Evolutionary conservation across 1,284 basidiomycete genomes (phyloP).

Genomic region (Chiua sp.): DNA sequence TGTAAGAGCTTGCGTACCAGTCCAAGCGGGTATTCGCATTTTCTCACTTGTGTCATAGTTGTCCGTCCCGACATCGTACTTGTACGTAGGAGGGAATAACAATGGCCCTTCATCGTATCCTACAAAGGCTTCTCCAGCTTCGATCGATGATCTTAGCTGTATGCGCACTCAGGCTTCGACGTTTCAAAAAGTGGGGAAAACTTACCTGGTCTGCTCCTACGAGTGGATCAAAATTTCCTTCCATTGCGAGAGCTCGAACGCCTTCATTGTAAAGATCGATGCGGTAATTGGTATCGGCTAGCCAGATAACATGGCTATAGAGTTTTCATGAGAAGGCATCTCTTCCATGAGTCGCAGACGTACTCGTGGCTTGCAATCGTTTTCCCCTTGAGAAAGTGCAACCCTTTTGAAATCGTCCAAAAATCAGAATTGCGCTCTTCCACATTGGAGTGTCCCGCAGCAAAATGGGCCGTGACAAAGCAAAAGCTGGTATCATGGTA

Average conservation of each 20-base stretch:
- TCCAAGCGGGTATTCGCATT: slow-evolving; percentile 97
- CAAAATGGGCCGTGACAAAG: slow-evolving; percentile 95
- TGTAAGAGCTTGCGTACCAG: slow-evolving; percentile 58
- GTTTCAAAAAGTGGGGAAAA: neutral
- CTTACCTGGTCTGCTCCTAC: slow-evolving; percentile 85
- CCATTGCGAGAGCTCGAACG: slow-evolving; percentile 68
- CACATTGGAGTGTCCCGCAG: slow-evolving; percentile 90
- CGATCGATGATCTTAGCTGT: slow-evolving; percentile 76
- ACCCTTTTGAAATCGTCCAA: slow-evolving; percentile 80
- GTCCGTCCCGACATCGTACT: slow-evolving; percentile 85
- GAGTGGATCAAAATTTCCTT: slow-evolving; percentile 75
- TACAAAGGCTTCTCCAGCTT: slow-evolving; percentile 72
- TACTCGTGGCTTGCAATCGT: slow-evolving; percentile 91
- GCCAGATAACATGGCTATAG: slow-evolving; percentile 86
- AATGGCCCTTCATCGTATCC: slow-evolving; percentile 92
- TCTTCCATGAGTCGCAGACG: slow-evolving; percentile 31
- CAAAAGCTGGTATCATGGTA: slow-evolving; percentile 93
- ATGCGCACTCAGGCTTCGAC: neutral
- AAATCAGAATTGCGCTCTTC: slow-evolving; percentile 96
- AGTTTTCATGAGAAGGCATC: slow-evolving; percentile 14
- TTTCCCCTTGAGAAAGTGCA: slow-evolving; percentile 91
- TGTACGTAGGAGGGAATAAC: slow-evolving; percentile 89
- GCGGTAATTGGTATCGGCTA: slow-evolving; percentile 96
- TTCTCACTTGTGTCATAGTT: slow-evolving; percentile 97
- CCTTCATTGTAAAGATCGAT: slow-evolving; percentile 86